Evolutionary conservation across 345 rosid species (phyloP), one percentile per base, ranked within the genome.

Genomic region (Limnanthes douglasii): DNA sequence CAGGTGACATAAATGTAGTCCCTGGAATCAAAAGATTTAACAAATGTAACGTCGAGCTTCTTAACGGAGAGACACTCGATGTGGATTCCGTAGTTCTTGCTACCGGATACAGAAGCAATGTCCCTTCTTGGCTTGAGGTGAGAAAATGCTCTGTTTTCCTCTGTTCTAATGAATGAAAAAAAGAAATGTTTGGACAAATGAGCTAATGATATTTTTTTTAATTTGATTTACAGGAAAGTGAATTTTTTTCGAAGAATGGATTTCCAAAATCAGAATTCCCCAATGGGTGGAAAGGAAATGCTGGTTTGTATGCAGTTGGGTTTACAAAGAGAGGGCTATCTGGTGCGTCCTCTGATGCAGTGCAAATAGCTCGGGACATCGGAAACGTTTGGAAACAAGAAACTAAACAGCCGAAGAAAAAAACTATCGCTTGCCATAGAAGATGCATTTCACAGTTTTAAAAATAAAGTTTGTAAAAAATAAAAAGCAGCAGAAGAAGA

Each of bases 281-380:
- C 21, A 59, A 72, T 60, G 83, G 74, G 0, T 83, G 97, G 93
- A 83, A 83, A 65, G 97, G 90, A 11, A 69, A 66, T 20, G 65
- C 53, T 4, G 95, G 93, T 34, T 59, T 88, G 0, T 88, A 83
- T 31, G 95, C 97, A 37, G 93, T 75, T 29, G 97, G 97, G 52
- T 88, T 88, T 61, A 67, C 90, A 35, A 72, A 70, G 69, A 88
- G 68, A 72, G 97, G 97, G 42, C 62, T 83, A 4, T 64, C 83
- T 2, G 97, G 97, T 46, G 86, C 78, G 31, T 78, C 93, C 35
- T 63, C 65, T 4, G 98, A 90, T 33, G 94, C 98, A n/a, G 36
- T 61, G 23, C 77, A 50, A 45, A 75, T 84, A 7, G 82, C 94
- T 9, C 43, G 69, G 41, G 94, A 90, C 12, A 80, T 90, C 44